These are phyloP conservation scores for Phaffomyces antillensis DNA, from an alignment of 805 yeast species.

Conservation along the genomic window DNA sequence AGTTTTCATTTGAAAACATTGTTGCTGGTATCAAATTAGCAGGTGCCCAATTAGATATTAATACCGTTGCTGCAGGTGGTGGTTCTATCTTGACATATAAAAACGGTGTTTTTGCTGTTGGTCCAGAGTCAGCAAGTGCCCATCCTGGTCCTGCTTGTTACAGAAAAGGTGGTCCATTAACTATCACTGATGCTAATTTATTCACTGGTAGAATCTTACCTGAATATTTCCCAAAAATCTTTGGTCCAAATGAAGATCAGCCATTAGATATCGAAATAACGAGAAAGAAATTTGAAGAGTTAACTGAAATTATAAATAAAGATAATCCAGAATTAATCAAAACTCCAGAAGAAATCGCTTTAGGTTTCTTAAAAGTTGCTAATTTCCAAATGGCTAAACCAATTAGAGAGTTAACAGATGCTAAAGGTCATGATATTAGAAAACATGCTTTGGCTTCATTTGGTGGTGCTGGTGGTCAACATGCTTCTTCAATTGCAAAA, in stretches of 20 bases:
- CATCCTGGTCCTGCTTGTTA: conserved; percentile 46
- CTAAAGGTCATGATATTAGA: conserved; percentile 36
- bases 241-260: conserved; percentile 38
- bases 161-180: conserved; percentile 41
- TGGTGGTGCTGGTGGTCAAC: conserved; percentile 47
- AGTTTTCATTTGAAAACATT: conserved; percentile 26
- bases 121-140: conserved; percentile 41
- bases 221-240: conserved; percentile 36
- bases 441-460: conserved; percentile 39
- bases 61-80: conserved; percentile 34
- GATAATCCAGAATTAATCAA: conserved; percentile 26
- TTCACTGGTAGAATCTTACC: conserved; percentile 35
- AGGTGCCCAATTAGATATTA: conserved; percentile 33
- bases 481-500: conserved; percentile 36
- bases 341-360: conserved; percentile 37
- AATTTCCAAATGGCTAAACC: conserved; percentile 41
- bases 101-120: conserved; percentile 35
- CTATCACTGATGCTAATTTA: conserved; percentile 41
- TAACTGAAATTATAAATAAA: conserved; percentile 31
- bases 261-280: conserved; percentile 31
- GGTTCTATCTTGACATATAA: conserved; percentile 28
- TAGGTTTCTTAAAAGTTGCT: conserved; percentile 40
- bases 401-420: conserved; percentile 39
- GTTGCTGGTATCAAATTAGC: conserved; percentile 34
- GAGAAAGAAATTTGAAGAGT: conserved; percentile 28